These are phyloP conservation scores for Aspergillus sp. DNA, from an alignment of 2,329 filamentous ascomycete species.

Conservation along the genomic window DNA sequence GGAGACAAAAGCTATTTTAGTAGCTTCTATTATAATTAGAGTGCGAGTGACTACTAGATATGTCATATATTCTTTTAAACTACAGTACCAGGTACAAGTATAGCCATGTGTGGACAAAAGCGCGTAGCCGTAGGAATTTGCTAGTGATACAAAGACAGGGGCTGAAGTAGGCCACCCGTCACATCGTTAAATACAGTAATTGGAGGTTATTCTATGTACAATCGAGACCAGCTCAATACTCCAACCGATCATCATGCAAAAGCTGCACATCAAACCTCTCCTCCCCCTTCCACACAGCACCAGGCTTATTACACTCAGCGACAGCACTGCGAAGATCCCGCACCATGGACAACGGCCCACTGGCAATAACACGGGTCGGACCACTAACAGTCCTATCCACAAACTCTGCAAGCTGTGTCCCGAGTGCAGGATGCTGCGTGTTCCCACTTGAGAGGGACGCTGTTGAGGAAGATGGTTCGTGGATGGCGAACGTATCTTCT, in stretches of 20 bases:
- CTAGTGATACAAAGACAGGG: too few species aligned
- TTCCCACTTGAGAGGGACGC: neutral
- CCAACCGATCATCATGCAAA: constrained; percentile 60
- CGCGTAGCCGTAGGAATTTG: too few species aligned
- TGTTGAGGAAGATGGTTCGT: constrained; percentile 7
- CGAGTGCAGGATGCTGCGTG: constrained; percentile 27
- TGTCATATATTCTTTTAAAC: too few species aligned
- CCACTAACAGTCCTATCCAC: constrained; percentile 49
- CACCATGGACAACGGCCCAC: constrained; percentile 59
- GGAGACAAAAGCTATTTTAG: too few species aligned
- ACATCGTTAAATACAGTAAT: too few species aligned
- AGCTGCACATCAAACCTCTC: constrained; percentile 57
- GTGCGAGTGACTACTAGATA: too few species aligned
- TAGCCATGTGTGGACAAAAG: too few species aligned
- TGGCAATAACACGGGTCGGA: constrained; percentile 58
- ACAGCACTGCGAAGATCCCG: constrained; percentile 41
- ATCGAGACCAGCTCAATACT: constrained; percentile 20
- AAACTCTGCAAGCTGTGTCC: constrained; percentile 50
- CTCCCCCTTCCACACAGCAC: constrained; percentile 59
- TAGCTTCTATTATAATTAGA: too few species aligned
- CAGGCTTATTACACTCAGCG: constrained; percentile 49
- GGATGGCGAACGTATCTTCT: constrained; percentile 11
- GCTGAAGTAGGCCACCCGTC: too few species aligned
- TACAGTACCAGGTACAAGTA: too few species aligned
- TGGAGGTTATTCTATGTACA: neutral